Evolutionary conservation across 1,284 basidiomycete genomes (phyloP), one percentile per base, ranked within the genome.

Genomic region (Ceratobasidium sp.): DNA sequence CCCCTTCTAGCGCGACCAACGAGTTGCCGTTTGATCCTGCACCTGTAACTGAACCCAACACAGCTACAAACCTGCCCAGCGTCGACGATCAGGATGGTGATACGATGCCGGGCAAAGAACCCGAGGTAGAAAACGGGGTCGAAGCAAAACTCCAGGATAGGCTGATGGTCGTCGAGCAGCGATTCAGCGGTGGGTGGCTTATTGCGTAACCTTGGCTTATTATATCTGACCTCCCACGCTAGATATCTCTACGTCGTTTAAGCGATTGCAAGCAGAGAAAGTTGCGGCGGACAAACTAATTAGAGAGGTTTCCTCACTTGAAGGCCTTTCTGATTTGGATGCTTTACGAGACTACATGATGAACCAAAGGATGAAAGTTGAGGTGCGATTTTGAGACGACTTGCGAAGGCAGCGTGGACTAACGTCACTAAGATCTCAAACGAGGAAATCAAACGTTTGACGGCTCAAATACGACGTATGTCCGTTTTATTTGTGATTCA

Each of bases 231-330:
- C 46, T 67, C n/a, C 46, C 38, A 69, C 59, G 67, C 16, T 64
- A 92, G 91, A 92, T 78, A 86, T 92, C 1, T 92, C 91, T 5
- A 85, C 83, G 0, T 91, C 91, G 3, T 91, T 91, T 82, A 90
- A 91, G 78, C 83, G 85, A 74, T 80, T 92, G 25, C 90, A 91
- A 75, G 85, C 86, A 0, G 90, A 91, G 79, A 89, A 88, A 76
- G 78, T 82, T 25, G 87, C 88, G 6, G 89, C 87, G n/a, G 91
- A 94, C 77, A 81, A 82, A 36, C 81, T 93, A 3, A 79, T 96
- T 56, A 84, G 82, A n/a, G 91, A 92, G 74, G 79, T 90, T 5
- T 92, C 92, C 0, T 88, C 92, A 0, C 77, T 94, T 2, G 85
- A 89, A 75, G 87, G 86, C 23, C 83, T 90, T 12, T 82, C 84